Base-by-base conservation (phyloP, 23 red algal genomes). In the Gracilaria vermiculophylla region DNA sequence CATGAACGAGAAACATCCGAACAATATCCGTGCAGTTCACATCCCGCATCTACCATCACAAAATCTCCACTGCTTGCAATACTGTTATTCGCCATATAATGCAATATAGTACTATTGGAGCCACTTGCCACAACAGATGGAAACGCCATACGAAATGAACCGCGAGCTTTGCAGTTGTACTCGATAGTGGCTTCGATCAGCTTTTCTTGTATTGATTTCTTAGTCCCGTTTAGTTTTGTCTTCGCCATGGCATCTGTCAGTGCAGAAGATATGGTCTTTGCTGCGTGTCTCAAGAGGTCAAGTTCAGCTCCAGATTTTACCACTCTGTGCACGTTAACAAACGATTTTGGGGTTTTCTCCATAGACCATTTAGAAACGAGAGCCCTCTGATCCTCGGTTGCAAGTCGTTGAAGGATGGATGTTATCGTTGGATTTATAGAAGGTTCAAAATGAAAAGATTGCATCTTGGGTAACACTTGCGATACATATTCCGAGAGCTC, bases 1-100 rank as follows among this genome's bases (percentile, higher is more conserved):
- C 94, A 97, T 20, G 88, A 76, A 24, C 94, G 82, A 49, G 89
- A 90, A 0, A 97, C 76, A 52, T 97, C 94, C 51, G 88, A 88
- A 53, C 94, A 97, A 34, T 92, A 92, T 5, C 88, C 94, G 56
- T 93, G 76, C 35, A 92, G 66, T 60, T 93, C 82, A 51, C 88
- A 92, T 39, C 94, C 94, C 11, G 88, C 90, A 83, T 97, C 94
- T 41, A 97, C 91, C 94, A 97, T 90, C 0, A 97, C 53, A 36
- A 97, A 72, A 58, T 97, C 88, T 47, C 89, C 88, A 36, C 67
- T 66, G 2, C 45, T 49, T 27, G 87, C 78, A 36, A 89, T 29
- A 45, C 53, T 74, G 42, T 80, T 76, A 53, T 97, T 97, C 20
- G 28, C 27, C 77, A 93, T 87, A 50, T 97, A 97, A 53, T 97